Evolutionary conservation across 176 grass and related monocot species (phyloP).

Genomic region (Avena atlantica): DNA sequence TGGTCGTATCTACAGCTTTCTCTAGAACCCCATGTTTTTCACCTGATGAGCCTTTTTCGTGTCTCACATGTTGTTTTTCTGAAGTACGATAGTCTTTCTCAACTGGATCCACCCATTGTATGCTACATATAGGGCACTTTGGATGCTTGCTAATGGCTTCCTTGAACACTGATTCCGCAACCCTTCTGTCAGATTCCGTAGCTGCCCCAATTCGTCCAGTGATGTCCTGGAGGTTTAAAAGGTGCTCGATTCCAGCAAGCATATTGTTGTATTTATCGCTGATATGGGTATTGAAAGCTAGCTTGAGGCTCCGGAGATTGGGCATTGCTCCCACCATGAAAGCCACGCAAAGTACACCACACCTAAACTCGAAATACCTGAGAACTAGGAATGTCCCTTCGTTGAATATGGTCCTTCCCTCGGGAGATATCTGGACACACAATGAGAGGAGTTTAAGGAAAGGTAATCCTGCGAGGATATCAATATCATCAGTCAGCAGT

Average conservation of each 20-base stretch:
- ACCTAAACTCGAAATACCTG: conserved; percentile 10
- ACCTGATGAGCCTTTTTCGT: neutral
- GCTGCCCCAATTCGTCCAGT: neutral
- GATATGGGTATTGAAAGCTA: neutral
- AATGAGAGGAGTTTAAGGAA: neutral
- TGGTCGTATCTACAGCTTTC: neutral
- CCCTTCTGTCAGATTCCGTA: neutral
- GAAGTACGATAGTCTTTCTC: neutral
- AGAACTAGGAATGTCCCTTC: neutral
- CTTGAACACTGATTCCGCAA: neutral
- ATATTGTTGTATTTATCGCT: neutral
- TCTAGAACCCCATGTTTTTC: neutral
- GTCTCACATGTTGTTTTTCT: neutral
- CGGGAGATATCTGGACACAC: neutral
- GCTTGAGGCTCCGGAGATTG: neutral
- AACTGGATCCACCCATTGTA: conserved; percentile 22
- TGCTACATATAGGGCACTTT: neutral
- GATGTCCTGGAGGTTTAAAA: neutral
- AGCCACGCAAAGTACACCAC: neutral
- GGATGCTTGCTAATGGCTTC: conserved; percentile 19
- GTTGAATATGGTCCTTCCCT: neutral
- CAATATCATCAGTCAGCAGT: neutral
- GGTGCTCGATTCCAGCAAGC: conserved; percentile 20
- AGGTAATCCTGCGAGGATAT: neutral
- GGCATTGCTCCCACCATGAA: neutral